Base-by-base conservation (phyloP, 225 moss, liverwort and hornwort genomes). In the Bryum argenteum region DNA sequence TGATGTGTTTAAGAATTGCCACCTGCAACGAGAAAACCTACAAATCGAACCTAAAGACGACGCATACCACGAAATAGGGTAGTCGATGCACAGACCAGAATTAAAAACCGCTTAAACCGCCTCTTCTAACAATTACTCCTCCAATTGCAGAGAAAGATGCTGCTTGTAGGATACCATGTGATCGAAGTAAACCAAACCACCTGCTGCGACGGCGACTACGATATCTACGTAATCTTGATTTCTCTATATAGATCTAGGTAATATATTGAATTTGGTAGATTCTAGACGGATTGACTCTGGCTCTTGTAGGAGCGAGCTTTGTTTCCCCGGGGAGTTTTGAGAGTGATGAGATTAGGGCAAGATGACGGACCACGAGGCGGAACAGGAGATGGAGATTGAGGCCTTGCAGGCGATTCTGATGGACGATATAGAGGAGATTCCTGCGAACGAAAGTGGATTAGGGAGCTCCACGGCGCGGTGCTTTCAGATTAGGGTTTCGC, bases 331-430 rank as follows among this genome's bases (percentile, higher is more conserved):
- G 17, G 28, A 57, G 44, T 70, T 70, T 5, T 16, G 61, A 68
- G 19, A 64, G 23, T 48, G 62, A 45, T 66, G n/a, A 45, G 12
- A 19, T 70, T 69, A 55, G 33, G 54, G 18, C 28, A 78, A 66
- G 57, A 84, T 78, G 85, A 75, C 88, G 86, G 94, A 98, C 58
- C 80, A 92, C 80, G 91, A 88, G 39, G 88, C 38, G 9, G 98
- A 98, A 78, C 98, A 98, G 74, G 98, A 94, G 72, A 92, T 92
- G 91, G 98, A 98, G 78, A 84, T 93, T 28, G 94, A 98, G 73
- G 98, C 94, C 16, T 71, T 98, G 55, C 86, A 92, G 69, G 98
- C 98, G 52, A 94, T 98, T 75, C 75, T 94, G 56, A 98, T 98
- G 98, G 92, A 90, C 65, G 98, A 98, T 58, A 94, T 98, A 1